Conservation (phyloP, 495 filamentous ascomycete genomes). For the Hapsidospora chrysogenum region DNA sequence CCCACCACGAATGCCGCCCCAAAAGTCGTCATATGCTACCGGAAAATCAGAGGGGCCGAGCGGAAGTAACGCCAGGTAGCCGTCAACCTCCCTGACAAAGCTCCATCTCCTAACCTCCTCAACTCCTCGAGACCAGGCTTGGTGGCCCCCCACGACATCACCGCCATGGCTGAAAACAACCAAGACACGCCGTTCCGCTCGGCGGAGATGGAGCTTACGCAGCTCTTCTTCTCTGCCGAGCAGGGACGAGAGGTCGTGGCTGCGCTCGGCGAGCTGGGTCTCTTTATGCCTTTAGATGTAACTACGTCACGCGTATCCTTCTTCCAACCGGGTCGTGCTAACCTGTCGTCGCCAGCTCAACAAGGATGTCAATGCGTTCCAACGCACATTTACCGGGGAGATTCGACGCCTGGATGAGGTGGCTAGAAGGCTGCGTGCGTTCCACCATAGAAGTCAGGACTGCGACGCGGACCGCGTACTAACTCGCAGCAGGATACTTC, state of each 20-base stretch:
- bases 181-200: slow-evolving; percentile 97
- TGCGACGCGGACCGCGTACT: too few relatives aligned
- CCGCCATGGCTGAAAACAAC: slow-evolving; percentile 31
- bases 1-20: too few relatives aligned
- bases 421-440: slow-evolving; percentile 85
- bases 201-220: slow-evolving; percentile 98
- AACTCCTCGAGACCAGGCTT: neutral
- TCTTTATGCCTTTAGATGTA: slow-evolving; percentile 96
- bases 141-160: neutral
- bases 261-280: slow-evolving; percentile 85
- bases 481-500: slow-evolving; percentile 58
- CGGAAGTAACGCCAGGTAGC: too few relatives aligned
- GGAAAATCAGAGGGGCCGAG: too few relatives aligned
- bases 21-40: too few relatives aligned
- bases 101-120: too few relatives aligned
- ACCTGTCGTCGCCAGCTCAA: slow-evolving; percentile 48
- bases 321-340: neutral
- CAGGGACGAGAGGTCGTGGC: slow-evolving; percentile 96
- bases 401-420: slow-evolving; percentile 96
- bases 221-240: slow-evolving; percentile 97
- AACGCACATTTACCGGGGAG: slow-evolving; percentile 93
- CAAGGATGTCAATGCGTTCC: slow-evolving; percentile 79
- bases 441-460: too few relatives aligned
- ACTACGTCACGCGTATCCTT: neutral
- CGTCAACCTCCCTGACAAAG: too few relatives aligned